Percentiles rank a stretch among this genome's conserved stretches.
These are phyloP conservation scores for Camellia lanceoleosa DNA, from an alignment of 148 eudicot genomes.

Conservation along the genomic window DNA sequence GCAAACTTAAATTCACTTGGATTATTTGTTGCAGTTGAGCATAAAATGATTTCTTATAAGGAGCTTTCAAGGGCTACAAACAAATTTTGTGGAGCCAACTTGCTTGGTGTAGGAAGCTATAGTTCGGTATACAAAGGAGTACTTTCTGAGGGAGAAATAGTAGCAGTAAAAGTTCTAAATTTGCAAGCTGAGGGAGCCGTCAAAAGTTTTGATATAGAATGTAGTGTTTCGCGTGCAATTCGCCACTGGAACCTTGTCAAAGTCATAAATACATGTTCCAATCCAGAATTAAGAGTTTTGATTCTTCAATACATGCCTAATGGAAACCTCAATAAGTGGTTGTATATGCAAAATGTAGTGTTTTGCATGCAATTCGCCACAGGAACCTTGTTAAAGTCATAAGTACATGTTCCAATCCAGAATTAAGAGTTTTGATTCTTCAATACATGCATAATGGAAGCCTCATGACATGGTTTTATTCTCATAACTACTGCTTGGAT, in stretches of 20 bases:
- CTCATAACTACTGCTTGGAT: neutral
- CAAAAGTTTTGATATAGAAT: neutral
- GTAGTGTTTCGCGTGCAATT: too few relatives aligned
- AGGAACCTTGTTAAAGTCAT: neutral
- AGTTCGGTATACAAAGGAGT: slow-evolving; percentile 7
- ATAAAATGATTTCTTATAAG: neutral
- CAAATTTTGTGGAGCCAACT: neutral
- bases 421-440: neutral
- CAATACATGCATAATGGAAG: neutral
- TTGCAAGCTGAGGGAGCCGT: neutral
- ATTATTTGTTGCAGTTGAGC: neutral
- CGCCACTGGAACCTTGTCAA: neutral
- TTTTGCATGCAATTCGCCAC: too few relatives aligned
- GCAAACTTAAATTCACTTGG: too few relatives aligned
- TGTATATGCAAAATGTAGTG: neutral
- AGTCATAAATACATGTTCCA: slow-evolving; percentile 1
- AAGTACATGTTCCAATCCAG: neutral
- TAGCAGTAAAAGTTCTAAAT: slow-evolving; percentile 5
- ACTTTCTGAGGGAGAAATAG: neutral
- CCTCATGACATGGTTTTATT: neutral
- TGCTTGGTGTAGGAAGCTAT: slow-evolving; percentile 4
- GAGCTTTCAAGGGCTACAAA: slow-evolving; percentile 1
- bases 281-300: neutral
- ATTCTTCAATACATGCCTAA: neutral
- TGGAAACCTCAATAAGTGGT: neutral